phyloP scores from a whole-genome alignment of 805 yeast species.

The Lachancea meyersii region DNA sequence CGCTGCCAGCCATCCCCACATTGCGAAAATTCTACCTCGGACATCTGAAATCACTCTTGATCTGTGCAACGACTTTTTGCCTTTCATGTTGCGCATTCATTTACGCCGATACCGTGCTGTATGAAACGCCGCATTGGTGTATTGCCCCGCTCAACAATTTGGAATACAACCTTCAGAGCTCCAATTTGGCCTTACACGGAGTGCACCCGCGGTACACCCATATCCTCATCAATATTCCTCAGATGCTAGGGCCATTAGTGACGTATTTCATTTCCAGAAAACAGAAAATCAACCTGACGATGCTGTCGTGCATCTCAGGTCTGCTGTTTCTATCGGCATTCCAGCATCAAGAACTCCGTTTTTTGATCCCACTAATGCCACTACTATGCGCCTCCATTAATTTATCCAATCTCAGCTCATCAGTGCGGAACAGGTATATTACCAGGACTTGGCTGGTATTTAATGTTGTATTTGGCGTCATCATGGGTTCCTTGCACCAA shows the following conservation, averaged over 20 bases:
- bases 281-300: conserved; percentile 39
- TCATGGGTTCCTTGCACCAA: conserved; percentile 84
- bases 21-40: conserved; percentile 36
- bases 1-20: conserved; percentile 52
- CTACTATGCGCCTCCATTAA: conserved; percentile 54
- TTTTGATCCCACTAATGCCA: conserved; percentile 74
- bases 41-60: conserved; percentile 31
- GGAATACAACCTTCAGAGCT: conserved; percentile 52
- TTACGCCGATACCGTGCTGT: conserved; percentile 49
- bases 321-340: conserved; percentile 54
- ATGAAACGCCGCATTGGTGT: conserved; percentile 24
- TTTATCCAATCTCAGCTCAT: conserved; percentile 30
- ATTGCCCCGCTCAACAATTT: conserved; percentile 76
- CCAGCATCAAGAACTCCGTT: conserved; percentile 94
- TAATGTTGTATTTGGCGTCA: conserved; percentile 49
- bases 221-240: conserved; percentile 67
- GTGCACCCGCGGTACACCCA: conserved; percentile 76
- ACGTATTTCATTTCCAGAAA: conserved; percentile 37
- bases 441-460: conserved; percentile 52
- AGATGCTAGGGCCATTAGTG: conserved; percentile 72
- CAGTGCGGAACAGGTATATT: conserved; percentile 15
- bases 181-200: conserved; percentile 73
- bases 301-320: conserved; percentile 58
- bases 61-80: conserved; percentile 33
- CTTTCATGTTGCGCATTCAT: conserved; percentile 37